These are phyloP conservation scores for Globisporangium cederbergense DNA, from an alignment of 352 stramenopile species.

Conservation along the genomic window DNA sequence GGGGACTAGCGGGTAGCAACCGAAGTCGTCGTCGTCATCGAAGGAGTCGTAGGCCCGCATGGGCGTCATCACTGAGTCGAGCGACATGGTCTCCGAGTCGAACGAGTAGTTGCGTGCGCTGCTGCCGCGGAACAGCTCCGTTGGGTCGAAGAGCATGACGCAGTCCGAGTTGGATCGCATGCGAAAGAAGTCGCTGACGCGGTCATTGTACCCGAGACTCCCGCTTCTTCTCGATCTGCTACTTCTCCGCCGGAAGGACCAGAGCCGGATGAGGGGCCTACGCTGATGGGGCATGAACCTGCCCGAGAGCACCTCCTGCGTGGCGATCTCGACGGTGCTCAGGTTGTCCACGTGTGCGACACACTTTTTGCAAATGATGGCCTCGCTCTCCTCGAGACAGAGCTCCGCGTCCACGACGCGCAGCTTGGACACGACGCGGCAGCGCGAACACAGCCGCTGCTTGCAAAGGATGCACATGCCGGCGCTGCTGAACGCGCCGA, in stretches of 20 bases:
- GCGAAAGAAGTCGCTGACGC: too few relatives aligned
- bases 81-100: slow-evolving; percentile 1
- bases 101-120: slow-evolving; percentile 2
- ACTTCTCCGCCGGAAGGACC: not conserved
- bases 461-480: slow-evolving; percentile 31
- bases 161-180: not conserved
- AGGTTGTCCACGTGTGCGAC: slow-evolving; percentile 24
- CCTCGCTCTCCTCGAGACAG: slow-evolving; percentile 26
- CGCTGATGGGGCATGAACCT: slow-evolving; percentile 11
- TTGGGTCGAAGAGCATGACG: slow-evolving; percentile 9
- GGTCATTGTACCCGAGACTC: too few relatives aligned
- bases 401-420: slow-evolving; percentile 26
- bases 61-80: not conserved
- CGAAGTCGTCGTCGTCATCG: too few relatives aligned
- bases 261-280: slow-evolving; percentile 1
- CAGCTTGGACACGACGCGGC: slow-evolving; percentile 31
- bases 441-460: slow-evolving; percentile 36
- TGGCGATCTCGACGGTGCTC: slow-evolving; percentile 22
- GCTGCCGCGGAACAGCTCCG: not conserved
- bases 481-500: slow-evolving; percentile 29
- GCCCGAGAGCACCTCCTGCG: slow-evolving; percentile 25
- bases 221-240: too few relatives aligned
- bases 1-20: not conserved
- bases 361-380: slow-evolving; percentile 31
- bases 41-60: not conserved